Evolutionary conservation across 2,329 filamentous ascomycete species (phyloP).

Genomic region (Ilyonectria robusta): DNA sequence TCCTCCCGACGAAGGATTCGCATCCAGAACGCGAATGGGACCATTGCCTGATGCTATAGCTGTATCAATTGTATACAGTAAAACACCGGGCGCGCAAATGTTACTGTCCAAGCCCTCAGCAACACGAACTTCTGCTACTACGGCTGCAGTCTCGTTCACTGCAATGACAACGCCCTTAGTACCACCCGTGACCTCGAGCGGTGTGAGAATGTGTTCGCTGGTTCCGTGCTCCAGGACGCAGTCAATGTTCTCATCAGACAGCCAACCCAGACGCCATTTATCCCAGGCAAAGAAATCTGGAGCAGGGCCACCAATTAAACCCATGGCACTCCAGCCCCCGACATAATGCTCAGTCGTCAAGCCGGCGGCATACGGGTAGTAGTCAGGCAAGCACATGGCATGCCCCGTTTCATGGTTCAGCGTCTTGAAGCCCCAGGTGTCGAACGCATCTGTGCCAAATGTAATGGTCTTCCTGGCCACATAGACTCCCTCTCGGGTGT

Average conservation of each 20-base stretch:
- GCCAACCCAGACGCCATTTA: slow-evolving; percentile 57
- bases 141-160: slow-evolving; percentile 31
- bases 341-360: slow-evolving; percentile 49
- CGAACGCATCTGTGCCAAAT: slow-evolving; percentile 51
- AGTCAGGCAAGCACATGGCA: slow-evolving; percentile 55
- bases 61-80: slow-evolving; percentile 55
- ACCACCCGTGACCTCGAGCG: slow-evolving; percentile 27
- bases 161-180: slow-evolving; percentile 35
- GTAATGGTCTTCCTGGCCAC: slow-evolving; percentile 52
- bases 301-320: slow-evolving; percentile 50
- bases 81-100: slow-evolving; percentile 52
- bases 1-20: slow-evolving; percentile 47
- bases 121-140: slow-evolving; percentile 53
- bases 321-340: slow-evolving; percentile 57
- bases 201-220: slow-evolving; percentile 44
- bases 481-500: slow-evolving; percentile 46
- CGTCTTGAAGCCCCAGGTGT: slow-evolving; percentile 51
- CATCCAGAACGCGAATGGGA: slow-evolving; percentile 51
- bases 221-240: slow-evolving; percentile 47
- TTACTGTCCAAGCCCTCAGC: slow-evolving; percentile 42
- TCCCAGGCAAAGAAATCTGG: slow-evolving; percentile 57
- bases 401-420: slow-evolving; percentile 58
- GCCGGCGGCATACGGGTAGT: slow-evolving; percentile 51
- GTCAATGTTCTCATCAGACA: slow-evolving; percentile 51
- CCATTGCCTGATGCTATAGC: slow-evolving; percentile 47